phyloP scores from a whole-genome alignment of 345 rosid species.

The Gossypium australe region DNA sequence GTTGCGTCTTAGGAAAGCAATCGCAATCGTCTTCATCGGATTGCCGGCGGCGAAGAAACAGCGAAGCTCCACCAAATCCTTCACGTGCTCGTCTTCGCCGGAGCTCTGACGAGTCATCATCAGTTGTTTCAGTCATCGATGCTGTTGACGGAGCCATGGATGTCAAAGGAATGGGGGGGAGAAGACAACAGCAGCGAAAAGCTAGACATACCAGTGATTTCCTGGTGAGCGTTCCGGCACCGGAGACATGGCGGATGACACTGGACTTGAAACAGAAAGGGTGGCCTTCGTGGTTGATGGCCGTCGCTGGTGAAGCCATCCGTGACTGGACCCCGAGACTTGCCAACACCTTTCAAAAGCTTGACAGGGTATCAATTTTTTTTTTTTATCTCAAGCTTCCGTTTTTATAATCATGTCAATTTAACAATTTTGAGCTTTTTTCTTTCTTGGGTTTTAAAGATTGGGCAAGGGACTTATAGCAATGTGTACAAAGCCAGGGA shows the following conservation, averaged over 20 bases:
- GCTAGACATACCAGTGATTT: slow-evolving; percentile 34
- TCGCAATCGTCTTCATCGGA: slow-evolving; percentile 16
- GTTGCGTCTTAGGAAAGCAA: slow-evolving; percentile 52
- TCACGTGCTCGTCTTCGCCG: slow-evolving; percentile 18
- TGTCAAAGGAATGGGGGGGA: slow-evolving; percentile 21
- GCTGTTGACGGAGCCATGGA: slow-evolving; percentile 20
- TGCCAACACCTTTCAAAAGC: slow-evolving; percentile 72
- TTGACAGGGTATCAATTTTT: slow-evolving; percentile 53
- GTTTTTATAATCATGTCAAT: neutral
- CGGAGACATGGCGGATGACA: slow-evolving; percentile 29
- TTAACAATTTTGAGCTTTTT: neutral
- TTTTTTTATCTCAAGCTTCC: neutral
- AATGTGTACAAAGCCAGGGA: slow-evolving; percentile 92
- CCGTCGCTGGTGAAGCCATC: slow-evolving; percentile 71
- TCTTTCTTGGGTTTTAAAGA: slow-evolving; percentile 32
- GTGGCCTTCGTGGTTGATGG: slow-evolving; percentile 85
- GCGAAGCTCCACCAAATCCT: neutral
- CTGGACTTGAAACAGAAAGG: slow-evolving; percentile 38
- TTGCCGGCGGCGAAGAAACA: slow-evolving; percentile 23
- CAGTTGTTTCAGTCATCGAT: slow-evolving; percentile 22
- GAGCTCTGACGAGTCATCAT: slow-evolving; percentile 27
- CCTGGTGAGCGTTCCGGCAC: slow-evolving; percentile 20
- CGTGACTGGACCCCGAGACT: slow-evolving; percentile 71
- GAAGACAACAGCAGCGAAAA: slow-evolving; percentile 25
- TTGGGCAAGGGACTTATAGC: slow-evolving; percentile 95